phyloP scores from a whole-genome alignment of 495 filamentous ascomycete genomes.

The Xylaria cubensis region DNA sequence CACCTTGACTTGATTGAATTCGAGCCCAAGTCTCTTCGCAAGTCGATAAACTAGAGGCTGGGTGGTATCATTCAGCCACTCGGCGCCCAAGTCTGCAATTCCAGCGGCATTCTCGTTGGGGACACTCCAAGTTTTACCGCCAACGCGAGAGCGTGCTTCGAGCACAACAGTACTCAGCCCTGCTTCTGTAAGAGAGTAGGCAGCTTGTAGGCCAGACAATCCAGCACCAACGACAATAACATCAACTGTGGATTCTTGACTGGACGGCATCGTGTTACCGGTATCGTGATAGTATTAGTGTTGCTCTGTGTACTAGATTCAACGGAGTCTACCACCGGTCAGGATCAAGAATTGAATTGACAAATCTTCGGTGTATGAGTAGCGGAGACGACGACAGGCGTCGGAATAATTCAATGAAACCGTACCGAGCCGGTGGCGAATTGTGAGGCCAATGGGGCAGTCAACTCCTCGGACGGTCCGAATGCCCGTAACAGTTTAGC shows the following conservation, averaged over 20 bases:
- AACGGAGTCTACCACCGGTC: not conserved
- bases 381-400: not conserved
- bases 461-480: not conserved
- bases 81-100: constrained; percentile 55
- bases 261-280: not conserved
- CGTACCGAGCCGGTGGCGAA: not conserved
- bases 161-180: constrained; percentile 53
- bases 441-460: not conserved
- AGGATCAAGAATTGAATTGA: not conserved
- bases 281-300: constrained; percentile 2
- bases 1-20: constrained; percentile 54
- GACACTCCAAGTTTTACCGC: constrained; percentile 55
- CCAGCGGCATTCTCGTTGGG: constrained; percentile 32
- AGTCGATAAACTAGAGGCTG: constrained; percentile 50
- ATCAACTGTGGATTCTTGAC: not conserved
- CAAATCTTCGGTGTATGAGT: not conserved
- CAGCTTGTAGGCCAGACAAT: constrained; percentile 52
- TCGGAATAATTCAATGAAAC: not conserved
- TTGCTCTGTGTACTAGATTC: not conserved
- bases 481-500: not conserved
- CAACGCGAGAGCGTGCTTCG: constrained; percentile 59
- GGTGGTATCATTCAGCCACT: constrained; percentile 61
- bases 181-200: constrained; percentile 44
- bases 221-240: constrained; percentile 53
- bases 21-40: constrained; percentile 44